Percentiles rank a stretch among this genome's conserved stretches.
These are phyloP conservation scores for Chalaropsis thielavioides DNA, from an alignment of 2,329 filamentous ascomycete genomes.

Conservation along the genomic window DNA sequence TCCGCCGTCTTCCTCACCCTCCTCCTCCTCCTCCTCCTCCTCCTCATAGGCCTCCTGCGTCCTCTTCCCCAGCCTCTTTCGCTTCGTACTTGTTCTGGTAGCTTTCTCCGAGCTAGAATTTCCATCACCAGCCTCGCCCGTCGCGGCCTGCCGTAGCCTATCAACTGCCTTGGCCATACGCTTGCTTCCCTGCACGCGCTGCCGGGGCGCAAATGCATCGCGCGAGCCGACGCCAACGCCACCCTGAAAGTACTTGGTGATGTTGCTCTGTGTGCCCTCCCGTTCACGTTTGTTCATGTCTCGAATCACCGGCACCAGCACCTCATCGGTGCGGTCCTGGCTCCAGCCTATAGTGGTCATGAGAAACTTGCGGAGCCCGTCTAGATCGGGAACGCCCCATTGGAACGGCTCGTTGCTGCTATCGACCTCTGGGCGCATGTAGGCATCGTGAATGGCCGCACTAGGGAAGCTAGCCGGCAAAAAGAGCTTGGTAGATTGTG, in stretches of 20 bases:
- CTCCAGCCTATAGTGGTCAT: constrained; percentile 90
- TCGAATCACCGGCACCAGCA: constrained; percentile 83
- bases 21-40: not conserved
- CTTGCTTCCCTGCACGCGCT: constrained; percentile 46
- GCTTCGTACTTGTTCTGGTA: constrained; percentile 1
- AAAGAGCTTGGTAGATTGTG: constrained; percentile 72
- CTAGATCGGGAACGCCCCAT: constrained; percentile 90
- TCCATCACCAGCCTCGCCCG: not conserved
- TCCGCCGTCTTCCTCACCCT: not conserved
- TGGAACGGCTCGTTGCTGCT: constrained; percentile 63
- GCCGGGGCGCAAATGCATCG: constrained; percentile 56
- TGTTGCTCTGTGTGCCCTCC: constrained; percentile 91
- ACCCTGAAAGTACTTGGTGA: constrained; percentile 82
- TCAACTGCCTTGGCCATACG: constrained; percentile 63
- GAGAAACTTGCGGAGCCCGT: constrained; percentile 67
- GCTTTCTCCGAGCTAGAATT: not conserved
- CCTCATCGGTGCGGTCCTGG: constrained; percentile 83
- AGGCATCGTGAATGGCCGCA: constrained; percentile 63
- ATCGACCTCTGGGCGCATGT: constrained; percentile 77
- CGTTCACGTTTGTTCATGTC: constrained; percentile 83
- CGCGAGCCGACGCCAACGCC: constrained; percentile 51
- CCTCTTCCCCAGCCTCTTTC: not conserved
- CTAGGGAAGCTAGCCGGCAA: constrained; percentile 69
- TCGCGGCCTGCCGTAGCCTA: constrained; percentile 35
- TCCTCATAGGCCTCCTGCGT: not conserved